Base-by-base conservation (phyloP, 129 eudicot species). In the Helianthus tuberosus region DNA sequence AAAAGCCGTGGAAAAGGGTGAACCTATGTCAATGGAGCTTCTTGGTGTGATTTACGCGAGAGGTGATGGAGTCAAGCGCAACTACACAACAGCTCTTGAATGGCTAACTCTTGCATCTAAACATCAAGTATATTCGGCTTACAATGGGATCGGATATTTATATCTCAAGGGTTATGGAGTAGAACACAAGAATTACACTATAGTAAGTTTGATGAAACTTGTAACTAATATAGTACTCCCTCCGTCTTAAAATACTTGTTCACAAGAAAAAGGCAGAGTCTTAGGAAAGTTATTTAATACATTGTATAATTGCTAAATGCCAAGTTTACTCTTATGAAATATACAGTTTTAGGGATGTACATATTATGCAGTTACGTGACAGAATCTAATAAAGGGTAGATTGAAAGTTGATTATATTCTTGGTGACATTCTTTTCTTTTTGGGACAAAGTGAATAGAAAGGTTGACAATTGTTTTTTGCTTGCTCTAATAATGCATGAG, bases 81-180 rank as follows among this genome's bases (percentile, higher is more conserved):
- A 95, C 75, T 95, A 91, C 82, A 91, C 91, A 2, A 95, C 87
- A 71, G 97, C 99, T 50, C 74, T 91, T 3, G 97, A 91, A 69
- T 95, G 97, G 97, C 89, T 95, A 50, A 88, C 81, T 6, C 89
- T 91, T 59, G 99, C 99, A 60, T 92, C 99, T 44, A 89, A 64
- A 77, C 96, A 95, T 38, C 91, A 95, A 65, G 94, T 88, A 55
- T 86, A 81, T 79, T 95, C 99, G 13, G 99, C 99, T 80, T 95
- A 88, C 74, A 95, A 95, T 84, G 99, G 99, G 47, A 91, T 95
- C 85, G 99, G 99, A 46, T 95, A 95, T 81, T 74, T 95, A 71
- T 91, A 95, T 71, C 94, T 85, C 47, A 95, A 91, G 69, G 99
- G 97, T 52, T 89, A 95, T 79, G 99, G 99, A 73, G 97, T 95